Percentiles rank a stretch among this genome's conserved stretches.
Evolutionary conservation across 192 early-diverging fungal genomes (phyloP).

Genomic region (Spinellus fusiger): DNA sequence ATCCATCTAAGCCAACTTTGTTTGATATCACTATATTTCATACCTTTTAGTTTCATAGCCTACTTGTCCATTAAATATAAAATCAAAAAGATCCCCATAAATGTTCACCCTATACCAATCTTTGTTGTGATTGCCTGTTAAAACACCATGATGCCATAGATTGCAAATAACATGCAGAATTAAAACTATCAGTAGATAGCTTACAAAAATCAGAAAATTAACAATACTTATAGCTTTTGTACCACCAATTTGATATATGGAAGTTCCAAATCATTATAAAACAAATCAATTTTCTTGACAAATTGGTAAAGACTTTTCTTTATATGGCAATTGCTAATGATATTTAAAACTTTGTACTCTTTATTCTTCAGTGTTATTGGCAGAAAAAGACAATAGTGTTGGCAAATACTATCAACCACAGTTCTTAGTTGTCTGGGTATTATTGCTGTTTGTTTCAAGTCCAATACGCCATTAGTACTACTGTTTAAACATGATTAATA

Average conservation of each 20-base stretch:
- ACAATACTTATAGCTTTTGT: conserved; percentile 1
- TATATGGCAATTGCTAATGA: background rate
- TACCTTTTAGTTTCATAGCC: conserved; percentile 5
- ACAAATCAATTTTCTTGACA: background rate
- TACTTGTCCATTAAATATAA: conserved; percentile 5
- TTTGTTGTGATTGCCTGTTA: background rate
- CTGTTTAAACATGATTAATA: conserved; percentile 5
- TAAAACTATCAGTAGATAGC: conserved; percentile 7
- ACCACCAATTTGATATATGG: conserved; percentile 1
- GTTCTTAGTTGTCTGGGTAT: conserved; percentile 3
- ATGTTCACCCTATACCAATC: conserved; percentile 5
- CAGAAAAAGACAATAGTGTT: conserved; percentile 2
- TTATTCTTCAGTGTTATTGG: conserved; percentile 1
- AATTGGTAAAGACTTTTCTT: conserved; percentile 3
- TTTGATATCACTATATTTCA: conserved; percentile 10
- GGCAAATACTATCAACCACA: background rate
- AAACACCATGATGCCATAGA: background rate
- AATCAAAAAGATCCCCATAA: conserved; percentile 6
- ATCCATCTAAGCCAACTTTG: background rate
- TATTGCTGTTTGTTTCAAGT: conserved; percentile 4
- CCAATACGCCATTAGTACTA: conserved; percentile 2
- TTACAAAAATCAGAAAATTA: conserved; percentile 6
- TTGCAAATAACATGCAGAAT: background rate
- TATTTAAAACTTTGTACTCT: conserved; percentile 7
- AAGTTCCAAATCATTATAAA: conserved; percentile 3